These are phyloP conservation scores for Aspergillus nidulans DNA, from an alignment of 495 filamentous ascomycete genomes.

Conservation along the genomic window DNA sequence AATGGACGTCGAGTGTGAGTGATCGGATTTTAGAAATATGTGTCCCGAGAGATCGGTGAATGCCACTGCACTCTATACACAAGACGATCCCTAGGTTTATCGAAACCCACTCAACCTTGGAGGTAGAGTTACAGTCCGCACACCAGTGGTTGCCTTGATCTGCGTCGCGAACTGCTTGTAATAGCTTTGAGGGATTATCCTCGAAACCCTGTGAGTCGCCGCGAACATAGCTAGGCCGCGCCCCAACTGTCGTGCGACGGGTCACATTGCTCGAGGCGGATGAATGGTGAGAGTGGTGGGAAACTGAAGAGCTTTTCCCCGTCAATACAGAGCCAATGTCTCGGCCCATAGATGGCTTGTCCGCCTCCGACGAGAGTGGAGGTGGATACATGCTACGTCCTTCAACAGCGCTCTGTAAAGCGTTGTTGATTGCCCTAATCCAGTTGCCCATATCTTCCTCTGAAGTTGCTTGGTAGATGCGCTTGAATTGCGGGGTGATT, in stretches of 20 bases:
- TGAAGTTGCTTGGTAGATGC: constrained; percentile 95
- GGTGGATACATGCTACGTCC: constrained; percentile 54
- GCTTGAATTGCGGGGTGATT: constrained; percentile 93
- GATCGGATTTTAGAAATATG: constrained; percentile 98
- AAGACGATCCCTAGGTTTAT: constrained; percentile 96
- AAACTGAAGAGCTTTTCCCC: constrained; percentile 82
- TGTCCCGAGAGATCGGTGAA: constrained; percentile 93
- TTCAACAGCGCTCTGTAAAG: constrained; percentile 92
- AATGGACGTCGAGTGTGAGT: constrained; percentile 88
- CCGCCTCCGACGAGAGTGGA: constrained; percentile 38
- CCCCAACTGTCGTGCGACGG: constrained; percentile 86
- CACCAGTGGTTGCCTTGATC: constrained; percentile 94
- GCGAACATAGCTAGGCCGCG: constrained; percentile 69
- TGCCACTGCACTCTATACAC: constrained; percentile 97
- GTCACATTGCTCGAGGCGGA: constrained; percentile 52
- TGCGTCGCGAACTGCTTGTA: constrained; percentile 81
- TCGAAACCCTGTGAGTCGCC: constrained; percentile 65
- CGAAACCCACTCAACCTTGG: constrained; percentile 97
- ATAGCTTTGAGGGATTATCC: constrained; percentile 76
- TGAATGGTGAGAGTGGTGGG: constrained; percentile 54
- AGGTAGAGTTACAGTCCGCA: constrained; percentile 86
- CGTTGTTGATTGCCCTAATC: constrained; percentile 97
- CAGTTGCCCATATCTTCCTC: constrained; percentile 97
- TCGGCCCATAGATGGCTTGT: constrained; percentile 55
- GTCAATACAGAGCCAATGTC: constrained; percentile 90